Base-by-base conservation (phyloP, 2,329 filamentous ascomycete genomes). In the Arthroderma sp. region DNA sequence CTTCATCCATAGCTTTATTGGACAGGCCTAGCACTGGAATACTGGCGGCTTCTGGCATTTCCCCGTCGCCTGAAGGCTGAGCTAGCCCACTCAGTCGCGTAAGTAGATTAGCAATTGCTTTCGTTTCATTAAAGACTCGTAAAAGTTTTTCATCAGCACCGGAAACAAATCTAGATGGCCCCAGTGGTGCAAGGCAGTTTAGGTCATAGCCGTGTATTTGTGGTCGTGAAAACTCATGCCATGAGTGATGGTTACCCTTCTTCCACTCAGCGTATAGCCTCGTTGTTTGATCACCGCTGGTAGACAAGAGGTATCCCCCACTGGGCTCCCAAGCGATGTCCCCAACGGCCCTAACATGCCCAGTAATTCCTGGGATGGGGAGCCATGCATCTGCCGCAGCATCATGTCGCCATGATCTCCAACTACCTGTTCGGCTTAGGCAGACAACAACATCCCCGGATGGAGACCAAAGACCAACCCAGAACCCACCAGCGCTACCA, bases 191-290 rank as follows among this genome's bases (percentile, higher is more conserved):
- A 61, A 97, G 84, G 70, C 93, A 97, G 75, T 97, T 98, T 56
- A 98, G 79, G 70, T 98, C 91, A 70, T 98, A 98, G 38, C 93
- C 93, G 69, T 98, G 93, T 62, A 98, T 98, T 70, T 98, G 93
- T 2, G 93, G 93, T 54, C 93, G 80, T 0, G 91, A 86, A 76
- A 97, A 90, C 70, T 98, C 93, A 71, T 97, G 91, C 93, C 93
- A 98, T 9, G 88, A 89, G 11, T 64, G 66, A 52, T 62, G 53
- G 2, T 67, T 65, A 1, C 70, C 71, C 31, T 77, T 76, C 60
- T 79, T 80, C 93, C 91, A 97, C 66, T 84, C 76, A 0, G 88
- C 86, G 69, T 91, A 88, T 19, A 97, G 78, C 53, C 93, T 81
- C 2, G 91, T 95, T 0, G 93, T 98, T 73, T 98, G 93, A 72